These are phyloP conservation scores for Amaranthus palmeri DNA, from an alignment of 148 eudicot species.

Conservation along the genomic window DNA sequence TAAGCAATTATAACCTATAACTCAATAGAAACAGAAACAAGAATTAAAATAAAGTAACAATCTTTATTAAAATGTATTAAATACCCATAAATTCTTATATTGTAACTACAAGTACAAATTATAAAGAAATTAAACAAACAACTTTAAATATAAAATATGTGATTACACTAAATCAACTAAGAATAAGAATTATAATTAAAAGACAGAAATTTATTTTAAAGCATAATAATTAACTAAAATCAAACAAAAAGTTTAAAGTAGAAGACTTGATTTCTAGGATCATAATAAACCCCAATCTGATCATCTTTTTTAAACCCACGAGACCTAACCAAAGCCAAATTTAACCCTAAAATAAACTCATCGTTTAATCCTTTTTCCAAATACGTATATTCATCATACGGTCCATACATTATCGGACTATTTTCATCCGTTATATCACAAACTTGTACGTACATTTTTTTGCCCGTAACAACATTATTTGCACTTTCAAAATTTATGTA, in stretches of 20 bases:
- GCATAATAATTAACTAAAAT: background rate
- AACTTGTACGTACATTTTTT: background rate
- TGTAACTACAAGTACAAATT: too few species aligned
- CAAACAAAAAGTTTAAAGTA: conserved; percentile 16
- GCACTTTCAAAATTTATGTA: conserved; percentile 5
- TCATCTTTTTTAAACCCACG: conserved; percentile 22
- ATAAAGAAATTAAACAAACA: too few species aligned
- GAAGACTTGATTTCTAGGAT: conserved; percentile 3
- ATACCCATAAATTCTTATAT: too few species aligned
- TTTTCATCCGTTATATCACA: conserved; percentile 18
- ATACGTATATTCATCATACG: conserved; percentile 12
- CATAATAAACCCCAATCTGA: conserved; percentile 20
- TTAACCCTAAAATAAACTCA: conserved; percentile 23
- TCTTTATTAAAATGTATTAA: too few species aligned
- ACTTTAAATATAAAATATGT: too few species aligned
- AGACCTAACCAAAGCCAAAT: conserved; percentile 16
- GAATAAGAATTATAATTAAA: too few species aligned
- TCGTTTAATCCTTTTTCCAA: conserved; percentile 17
- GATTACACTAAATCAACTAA: too few species aligned
- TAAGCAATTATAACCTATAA: too few species aligned
- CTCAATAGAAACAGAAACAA: too few species aligned
- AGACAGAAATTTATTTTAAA: background rate
- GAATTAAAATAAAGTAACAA: too few species aligned
- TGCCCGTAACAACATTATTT: conserved; percentile 6
- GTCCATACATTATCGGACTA: conserved; percentile 18